phyloP scores from a whole-genome alignment of 306 rosid species.

The Elaeagnus macrophylla region DNA sequence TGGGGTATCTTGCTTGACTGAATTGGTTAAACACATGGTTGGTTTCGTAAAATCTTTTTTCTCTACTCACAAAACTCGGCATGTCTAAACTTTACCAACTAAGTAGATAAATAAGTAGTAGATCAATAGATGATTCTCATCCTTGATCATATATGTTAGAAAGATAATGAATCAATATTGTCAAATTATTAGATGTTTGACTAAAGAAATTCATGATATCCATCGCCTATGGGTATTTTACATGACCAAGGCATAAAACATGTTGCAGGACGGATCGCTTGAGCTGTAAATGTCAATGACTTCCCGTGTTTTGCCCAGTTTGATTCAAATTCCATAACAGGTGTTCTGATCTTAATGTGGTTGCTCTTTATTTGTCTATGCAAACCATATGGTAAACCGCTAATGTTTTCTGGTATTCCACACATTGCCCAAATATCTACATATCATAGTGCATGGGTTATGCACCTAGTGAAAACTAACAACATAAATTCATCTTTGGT shows the following conservation, averaged over 20 bases:
- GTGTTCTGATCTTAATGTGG: conserved; percentile 32
- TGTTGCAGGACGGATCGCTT: conserved; percentile 64
- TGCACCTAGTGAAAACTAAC: neutral
- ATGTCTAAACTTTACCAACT: conserved; percentile 25
- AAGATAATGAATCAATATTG: conserved; percentile 16
- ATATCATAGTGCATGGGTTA: conserved; percentile 1
- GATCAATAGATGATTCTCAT: conserved; percentile 18
- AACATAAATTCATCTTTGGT: neutral
- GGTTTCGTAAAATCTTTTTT: conserved; percentile 43
- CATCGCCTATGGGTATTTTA: conserved; percentile 76
- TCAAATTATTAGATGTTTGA: conserved; percentile 12
- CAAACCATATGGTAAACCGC: conserved; percentile 28
- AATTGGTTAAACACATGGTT: conserved; percentile 48
- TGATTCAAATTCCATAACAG: conserved; percentile 79
- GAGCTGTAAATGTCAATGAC: conserved; percentile 60
- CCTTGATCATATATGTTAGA: conserved; percentile 21
- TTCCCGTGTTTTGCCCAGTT: conserved; percentile 61
- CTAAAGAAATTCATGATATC: conserved; percentile 61
- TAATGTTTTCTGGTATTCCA: conserved; percentile 31
- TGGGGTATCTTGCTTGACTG: conserved; percentile 27
- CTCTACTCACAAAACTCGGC: conserved; percentile 56
- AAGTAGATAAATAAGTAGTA: conserved; percentile 1
- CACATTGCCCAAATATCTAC: conserved; percentile 53
- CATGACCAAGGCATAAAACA: conserved; percentile 87
- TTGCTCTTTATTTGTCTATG: conserved; percentile 21